A percentile compares a stretch with the other conserved stretches of the same genome.
These are phyloP conservation scores for Corrigiola litoralis DNA, from an alignment of 179 eudicot genomes.

Conservation along the genomic window DNA sequence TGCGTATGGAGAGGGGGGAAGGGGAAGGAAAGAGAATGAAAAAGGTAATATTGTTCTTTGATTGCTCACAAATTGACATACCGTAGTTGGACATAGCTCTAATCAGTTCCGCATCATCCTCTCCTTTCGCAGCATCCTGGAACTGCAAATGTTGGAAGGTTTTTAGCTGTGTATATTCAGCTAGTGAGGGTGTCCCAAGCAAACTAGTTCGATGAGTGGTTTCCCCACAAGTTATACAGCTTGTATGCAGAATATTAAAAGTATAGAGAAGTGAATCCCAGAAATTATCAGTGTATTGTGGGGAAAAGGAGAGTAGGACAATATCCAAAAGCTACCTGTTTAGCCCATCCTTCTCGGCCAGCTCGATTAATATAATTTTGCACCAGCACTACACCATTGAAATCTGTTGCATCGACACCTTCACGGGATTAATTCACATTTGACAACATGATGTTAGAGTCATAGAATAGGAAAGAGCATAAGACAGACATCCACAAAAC, in stretches of 20 bases:
- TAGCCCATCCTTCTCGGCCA: slow-evolving; percentile 78
- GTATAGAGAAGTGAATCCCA: background rate
- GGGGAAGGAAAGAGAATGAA: too few relatives aligned
- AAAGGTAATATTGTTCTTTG: too few relatives aligned
- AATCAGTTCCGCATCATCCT: slow-evolving; percentile 57
- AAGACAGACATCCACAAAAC: background rate
- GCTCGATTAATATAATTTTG: slow-evolving; percentile 71
- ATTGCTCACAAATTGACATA: too few relatives aligned
- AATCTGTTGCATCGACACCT: slow-evolving; percentile 48
- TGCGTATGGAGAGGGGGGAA: too few relatives aligned
- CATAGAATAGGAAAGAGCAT: background rate
- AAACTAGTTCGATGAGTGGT: too few relatives aligned
- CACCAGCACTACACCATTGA: slow-evolving; percentile 83
- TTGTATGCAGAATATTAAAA: background rate
- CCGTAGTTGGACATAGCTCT: slow-evolving; percentile 90
- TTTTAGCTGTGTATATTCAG: background rate
- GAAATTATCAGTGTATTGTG: background rate
- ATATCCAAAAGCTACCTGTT: slow-evolving; percentile 43
- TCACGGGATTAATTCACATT: slow-evolving; percentile 9
- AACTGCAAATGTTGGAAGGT: slow-evolving; percentile 47
- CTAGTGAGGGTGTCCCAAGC: too few relatives aligned
- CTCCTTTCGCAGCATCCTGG: slow-evolving; percentile 65
- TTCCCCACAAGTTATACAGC: background rate
- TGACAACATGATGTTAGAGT: background rate
- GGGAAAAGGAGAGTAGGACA: background rate